These are phyloP conservation scores for Clarkia xantiana DNA, from an alignment of 345 rosid genomes.

Conservation along the genomic window DNA sequence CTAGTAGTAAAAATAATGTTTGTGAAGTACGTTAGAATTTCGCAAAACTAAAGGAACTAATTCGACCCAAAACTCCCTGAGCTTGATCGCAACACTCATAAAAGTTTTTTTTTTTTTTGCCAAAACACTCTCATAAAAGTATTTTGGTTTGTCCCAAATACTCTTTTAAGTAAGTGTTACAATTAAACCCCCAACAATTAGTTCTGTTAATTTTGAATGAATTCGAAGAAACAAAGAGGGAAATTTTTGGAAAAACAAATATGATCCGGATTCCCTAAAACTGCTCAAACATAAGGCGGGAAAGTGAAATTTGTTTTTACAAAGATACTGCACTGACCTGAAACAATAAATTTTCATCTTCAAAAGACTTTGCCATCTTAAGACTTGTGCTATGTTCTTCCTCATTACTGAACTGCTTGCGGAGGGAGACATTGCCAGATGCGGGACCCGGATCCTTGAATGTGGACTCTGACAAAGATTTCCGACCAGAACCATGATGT, in stretches of 20 bases:
- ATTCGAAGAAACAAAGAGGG: not conserved
- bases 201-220: no score
- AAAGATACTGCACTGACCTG: constrained; percentile 23
- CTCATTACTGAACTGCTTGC: constrained; percentile 59
- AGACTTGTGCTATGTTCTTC: constrained; percentile 36
- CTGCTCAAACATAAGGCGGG: no score
- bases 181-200: no score
- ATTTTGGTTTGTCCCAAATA: no score
- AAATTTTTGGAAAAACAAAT: not conserved
- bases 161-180: no score
- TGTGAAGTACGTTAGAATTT: no score
- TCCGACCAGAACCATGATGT: constrained; percentile 81
- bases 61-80: no score
- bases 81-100: no score
- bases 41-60: no score
- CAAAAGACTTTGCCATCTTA: constrained; percentile 36
- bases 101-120: no score
- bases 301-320: not conserved
- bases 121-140: no score
- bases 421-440: constrained; percentile 65
- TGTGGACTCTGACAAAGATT: constrained; percentile 67
- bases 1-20: no score
- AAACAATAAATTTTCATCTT: constrained; percentile 30
- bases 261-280: not conserved
- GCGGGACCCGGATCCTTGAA: constrained; percentile 36